Percentiles rank a stretch among this genome's conserved stretches.
Evolutionary conservation across 164 flowering plant genomes (phyloP).

Genomic region (Berberis vulgaris): DNA sequence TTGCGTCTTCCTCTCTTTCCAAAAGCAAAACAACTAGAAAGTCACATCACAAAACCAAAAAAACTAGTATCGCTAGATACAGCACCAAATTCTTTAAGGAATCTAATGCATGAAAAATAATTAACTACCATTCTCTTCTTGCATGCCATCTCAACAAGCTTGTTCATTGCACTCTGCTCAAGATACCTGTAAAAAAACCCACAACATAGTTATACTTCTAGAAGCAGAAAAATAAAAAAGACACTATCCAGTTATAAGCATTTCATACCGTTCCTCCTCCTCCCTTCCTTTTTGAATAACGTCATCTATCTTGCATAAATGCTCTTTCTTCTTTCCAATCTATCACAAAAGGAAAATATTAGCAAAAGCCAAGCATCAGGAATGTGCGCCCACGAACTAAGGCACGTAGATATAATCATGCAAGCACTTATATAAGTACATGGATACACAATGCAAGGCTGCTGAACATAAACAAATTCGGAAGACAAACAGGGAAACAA

Average conservation of each 20-base stretch:
- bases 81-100: neutral
- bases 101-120: neutral
- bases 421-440: no score
- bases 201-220: neutral
- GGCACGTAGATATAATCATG: no score
- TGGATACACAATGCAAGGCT: no score
- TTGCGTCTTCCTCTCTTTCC: no score
- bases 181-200: conserved; percentile 42
- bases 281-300: conserved; percentile 32
- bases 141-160: conserved; percentile 67
- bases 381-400: no score
- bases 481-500: no score
- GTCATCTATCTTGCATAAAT: conserved; percentile 34
- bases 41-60: neutral
- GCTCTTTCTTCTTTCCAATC: conserved; percentile 44
- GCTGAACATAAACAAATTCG: no score
- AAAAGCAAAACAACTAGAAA: neutral
- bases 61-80: neutral
- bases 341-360: conserved; percentile 10
- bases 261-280: conserved; percentile 36
- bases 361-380: no score
- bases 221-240: no score
- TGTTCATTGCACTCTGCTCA: conserved; percentile 71
- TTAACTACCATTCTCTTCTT: conserved; percentile 56
- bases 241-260: neutral